Base-by-base conservation (phyloP, 2,329 filamentous ascomycete species). In the Acephala macrosclerotiorum region DNA sequence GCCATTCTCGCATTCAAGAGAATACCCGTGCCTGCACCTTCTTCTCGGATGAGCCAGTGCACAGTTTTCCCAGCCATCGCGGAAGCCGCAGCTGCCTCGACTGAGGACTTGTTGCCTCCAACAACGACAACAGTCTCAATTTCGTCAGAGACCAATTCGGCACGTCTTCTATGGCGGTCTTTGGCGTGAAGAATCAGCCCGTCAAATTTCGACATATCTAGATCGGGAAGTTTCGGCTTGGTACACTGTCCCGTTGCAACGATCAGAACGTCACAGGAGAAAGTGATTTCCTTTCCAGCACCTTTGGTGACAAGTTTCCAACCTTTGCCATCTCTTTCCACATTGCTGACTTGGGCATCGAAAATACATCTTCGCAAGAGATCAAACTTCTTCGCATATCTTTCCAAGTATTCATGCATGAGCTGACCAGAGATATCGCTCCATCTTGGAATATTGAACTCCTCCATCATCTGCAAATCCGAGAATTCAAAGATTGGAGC, bases 261-360 rank as follows among this genome's bases (percentile, higher is more conserved):
- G 26, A 71, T 58, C 58, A 71, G 49, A 12, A 51, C 12, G 18
- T 42, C 38, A 14, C 38, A 42, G 4, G 12, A 14, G 12, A 14
- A 42, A 42, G 12, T n/a, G 3, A 4, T 42, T 12, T 42, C 38
- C 12, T n/a, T 14, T n/a, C 38, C 38, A 14, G 38, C 38, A n/a
- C 53, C 11, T 42, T 18, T 8, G 26, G 62, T 53, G 18, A 64
- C 36, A 35, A 70, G 9, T 25, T 47, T 66, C 66, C 66, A 66
- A 12, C 42, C 58, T 25, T 26, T 56, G 36, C 64, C 61, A 16
- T 25, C 18, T 38, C 53, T 62, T 38, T 42, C 49, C 22, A 65
- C 63, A 45, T 56, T 64, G 6, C 51, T 20, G 5, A 65, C 90
- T 85, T 33, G 75, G 80, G 0, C 83, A 84, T 47, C 77, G 1